Percentiles rank a stretch among this genome's conserved stretches.
These are phyloP conservation scores for Paramecium pentaurelia DNA, from an alignment of 73 alveolate species.

Conservation along the genomic window DNA sequence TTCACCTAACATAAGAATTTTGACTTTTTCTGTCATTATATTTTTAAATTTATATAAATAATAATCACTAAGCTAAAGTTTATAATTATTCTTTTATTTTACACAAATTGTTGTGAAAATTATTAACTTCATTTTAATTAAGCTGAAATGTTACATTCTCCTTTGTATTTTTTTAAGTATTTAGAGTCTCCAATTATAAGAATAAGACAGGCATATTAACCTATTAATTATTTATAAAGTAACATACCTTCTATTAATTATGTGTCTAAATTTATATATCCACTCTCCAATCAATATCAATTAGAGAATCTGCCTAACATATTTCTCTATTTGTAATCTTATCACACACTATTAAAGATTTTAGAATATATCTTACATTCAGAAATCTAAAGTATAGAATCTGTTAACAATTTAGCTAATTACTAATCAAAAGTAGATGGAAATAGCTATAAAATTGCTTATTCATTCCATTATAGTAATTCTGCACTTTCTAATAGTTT, in stretches of 20 bases:
- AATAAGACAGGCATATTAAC: constrained; percentile 35
- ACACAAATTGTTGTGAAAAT: constrained; percentile 11
- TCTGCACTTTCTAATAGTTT: background rate
- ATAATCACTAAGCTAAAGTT: constrained; percentile 24
- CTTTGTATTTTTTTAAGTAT: background rate
- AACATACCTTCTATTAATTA: background rate
- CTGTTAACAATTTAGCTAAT: background rate
- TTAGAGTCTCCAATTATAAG: constrained; percentile 4
- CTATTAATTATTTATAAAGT: background rate
- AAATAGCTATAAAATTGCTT: background rate
- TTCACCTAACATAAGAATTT: constrained; percentile 70
- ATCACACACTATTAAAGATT: background rate
- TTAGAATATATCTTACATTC: background rate
- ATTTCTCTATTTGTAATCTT: constrained; percentile 42
- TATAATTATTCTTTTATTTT: constrained; percentile 23
- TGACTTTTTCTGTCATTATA: constrained; percentile 11
- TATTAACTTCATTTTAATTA: constrained; percentile 32
- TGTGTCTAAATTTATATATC: constrained; percentile 20
- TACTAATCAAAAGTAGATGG: background rate
- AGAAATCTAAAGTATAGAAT: background rate
- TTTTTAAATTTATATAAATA: background rate
- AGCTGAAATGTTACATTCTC: constrained; percentile 31
- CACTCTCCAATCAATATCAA: constrained; percentile 48
- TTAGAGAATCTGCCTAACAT: constrained; percentile 26
- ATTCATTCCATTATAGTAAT: background rate